Evolutionary conservation across 2,329 filamentous ascomycete species (phyloP).

Genomic region (Colletotrichum sp.): DNA sequence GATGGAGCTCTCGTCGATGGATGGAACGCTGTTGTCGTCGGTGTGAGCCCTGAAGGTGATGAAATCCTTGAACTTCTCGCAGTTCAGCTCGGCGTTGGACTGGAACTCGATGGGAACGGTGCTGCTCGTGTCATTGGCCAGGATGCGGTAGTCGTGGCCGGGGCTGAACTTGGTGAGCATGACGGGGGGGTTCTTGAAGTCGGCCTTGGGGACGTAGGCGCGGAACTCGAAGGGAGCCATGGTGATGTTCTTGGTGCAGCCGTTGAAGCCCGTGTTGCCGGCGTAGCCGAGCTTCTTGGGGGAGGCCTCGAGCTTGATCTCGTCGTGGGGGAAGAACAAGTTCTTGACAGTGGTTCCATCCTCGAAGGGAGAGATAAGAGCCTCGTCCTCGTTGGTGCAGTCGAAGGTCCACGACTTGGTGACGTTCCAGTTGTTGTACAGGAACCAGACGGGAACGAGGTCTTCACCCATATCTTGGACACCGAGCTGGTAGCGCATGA

Average conservation of each 20-base stretch:
- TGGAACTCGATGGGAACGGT: slow-evolving; percentile 52
- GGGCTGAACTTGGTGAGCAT: slow-evolving; percentile 65
- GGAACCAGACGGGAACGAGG: slow-evolving; percentile 61
- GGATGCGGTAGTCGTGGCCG: slow-evolving; percentile 63
- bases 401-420: slow-evolving; percentile 61
- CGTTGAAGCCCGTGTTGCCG: slow-evolving; percentile 52
- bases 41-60: slow-evolving; percentile 61
- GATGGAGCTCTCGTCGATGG: slow-evolving; percentile 47
- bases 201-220: slow-evolving; percentile 59
- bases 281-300: slow-evolving; percentile 50
- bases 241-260: slow-evolving; percentile 58
- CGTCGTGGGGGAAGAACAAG: slow-evolving; percentile 66
- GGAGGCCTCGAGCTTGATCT: slow-evolving; percentile 52
- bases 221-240: slow-evolving; percentile 63
- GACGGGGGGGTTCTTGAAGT: slow-evolving; percentile 56
- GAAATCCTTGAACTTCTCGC: slow-evolving; percentile 52
- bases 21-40: slow-evolving; percentile 44
- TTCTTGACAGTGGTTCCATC: slow-evolving; percentile 64
- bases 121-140: slow-evolving; percentile 38
- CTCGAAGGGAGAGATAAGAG: slow-evolving; percentile 62
- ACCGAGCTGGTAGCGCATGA: slow-evolving; percentile 52
- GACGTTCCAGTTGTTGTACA: slow-evolving; percentile 54
- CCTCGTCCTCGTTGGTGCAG: slow-evolving; percentile 48
- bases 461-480: slow-evolving; percentile 33
- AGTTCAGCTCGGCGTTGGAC: slow-evolving; percentile 67